These are phyloP conservation scores for Eucommia ulmoides DNA, from an alignment of 257 asterid genomes.

Conservation along the genomic window DNA sequence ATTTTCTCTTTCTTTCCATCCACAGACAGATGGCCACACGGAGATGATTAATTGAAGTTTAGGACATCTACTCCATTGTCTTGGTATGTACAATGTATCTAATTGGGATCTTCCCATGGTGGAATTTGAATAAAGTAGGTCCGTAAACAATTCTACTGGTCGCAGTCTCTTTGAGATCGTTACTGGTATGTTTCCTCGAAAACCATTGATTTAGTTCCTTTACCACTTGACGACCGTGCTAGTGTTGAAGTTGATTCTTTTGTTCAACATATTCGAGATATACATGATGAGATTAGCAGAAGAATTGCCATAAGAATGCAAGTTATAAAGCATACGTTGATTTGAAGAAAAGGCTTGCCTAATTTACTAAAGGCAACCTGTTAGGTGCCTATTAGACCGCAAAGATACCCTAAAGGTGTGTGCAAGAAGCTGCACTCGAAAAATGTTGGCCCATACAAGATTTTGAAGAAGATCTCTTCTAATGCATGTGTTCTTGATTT, in stretches of 20 bases:
- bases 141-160: not conserved
- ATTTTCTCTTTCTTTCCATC: not conserved
- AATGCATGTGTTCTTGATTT: slow-evolving; percentile 1
- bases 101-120: not conserved
- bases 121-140: not conserved
- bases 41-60: not conserved
- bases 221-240: not conserved
- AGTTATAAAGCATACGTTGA: not conserved
- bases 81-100: not conserved
- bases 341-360: not conserved
- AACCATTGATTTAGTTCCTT: slow-evolving; percentile 2
- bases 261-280: not conserved
- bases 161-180: slow-evolving; percentile 1
- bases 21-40: not conserved
- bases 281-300: not conserved
- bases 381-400: not conserved
- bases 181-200: not conserved
- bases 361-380: not conserved
- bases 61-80: not conserved
- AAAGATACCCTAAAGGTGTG: not conserved
- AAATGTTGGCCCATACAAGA: not conserved
- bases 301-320: not conserved
- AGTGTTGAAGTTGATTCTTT: slow-evolving; percentile 4
- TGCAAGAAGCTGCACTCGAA: not conserved
- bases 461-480: not conserved